Conservation (phyloP, 2,329 filamentous ascomycete species). For the Aspergillus persii region DNA sequence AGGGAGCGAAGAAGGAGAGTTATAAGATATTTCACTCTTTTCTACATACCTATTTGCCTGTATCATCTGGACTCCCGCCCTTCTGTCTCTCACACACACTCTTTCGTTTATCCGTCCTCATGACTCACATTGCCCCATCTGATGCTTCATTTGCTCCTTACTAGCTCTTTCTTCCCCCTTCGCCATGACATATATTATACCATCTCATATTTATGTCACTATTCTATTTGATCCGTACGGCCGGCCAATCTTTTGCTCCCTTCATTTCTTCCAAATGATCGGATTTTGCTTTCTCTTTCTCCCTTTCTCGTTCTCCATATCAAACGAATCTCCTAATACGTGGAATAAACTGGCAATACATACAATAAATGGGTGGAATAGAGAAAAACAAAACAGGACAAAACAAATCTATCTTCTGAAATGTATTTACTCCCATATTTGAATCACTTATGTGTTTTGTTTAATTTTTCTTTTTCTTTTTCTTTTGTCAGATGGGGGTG, state of each 20-base stretch:
- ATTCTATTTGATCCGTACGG: too few relatives aligned
- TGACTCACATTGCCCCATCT: background rate
- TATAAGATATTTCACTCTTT: constrained; percentile 18
- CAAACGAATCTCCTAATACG: background rate
- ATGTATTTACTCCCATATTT: background rate
- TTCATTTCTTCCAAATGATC: background rate
- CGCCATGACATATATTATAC: background rate
- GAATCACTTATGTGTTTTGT: background rate
- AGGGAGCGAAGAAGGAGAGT: constrained; percentile 45
- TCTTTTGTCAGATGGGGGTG: background rate
- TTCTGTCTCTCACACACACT: too few relatives aligned
- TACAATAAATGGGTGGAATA: background rate
- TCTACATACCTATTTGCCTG: background rate
- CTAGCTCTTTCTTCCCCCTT: too few relatives aligned
- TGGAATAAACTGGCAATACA: background rate
- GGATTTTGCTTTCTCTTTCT: background rate
- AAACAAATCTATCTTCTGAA: background rate
- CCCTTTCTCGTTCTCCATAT: background rate
- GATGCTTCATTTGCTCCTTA: background rate
- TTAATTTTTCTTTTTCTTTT: background rate
- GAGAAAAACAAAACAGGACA: background rate
- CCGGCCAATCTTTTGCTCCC: too few relatives aligned
- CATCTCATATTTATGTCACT: background rate
- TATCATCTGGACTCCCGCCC: background rate
- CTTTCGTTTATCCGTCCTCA: background rate